Percentiles rank a stretch among this genome's conserved stretches.
phyloP scores from a whole-genome alignment of 2,329 filamentous ascomycete genomes.

The Penicillium concentricum region DNA sequence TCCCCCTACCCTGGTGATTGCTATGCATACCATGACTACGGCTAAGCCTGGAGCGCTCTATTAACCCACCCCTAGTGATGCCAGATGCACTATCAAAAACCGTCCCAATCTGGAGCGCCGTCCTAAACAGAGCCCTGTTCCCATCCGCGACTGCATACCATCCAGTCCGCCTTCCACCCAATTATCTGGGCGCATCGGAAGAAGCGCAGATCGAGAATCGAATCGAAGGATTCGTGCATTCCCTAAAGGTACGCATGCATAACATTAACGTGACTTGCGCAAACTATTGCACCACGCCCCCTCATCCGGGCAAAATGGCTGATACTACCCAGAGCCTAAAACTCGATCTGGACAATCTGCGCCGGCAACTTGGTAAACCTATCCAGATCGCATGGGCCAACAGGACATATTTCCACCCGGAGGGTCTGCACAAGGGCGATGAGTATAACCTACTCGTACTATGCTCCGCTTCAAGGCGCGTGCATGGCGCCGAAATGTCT shows the following conservation, averaged over 20 bases:
- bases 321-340: constrained; percentile 53
- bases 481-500: constrained; percentile 65
- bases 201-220: constrained; percentile 71
- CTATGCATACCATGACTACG: not conserved
- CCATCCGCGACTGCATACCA: constrained; percentile 53
- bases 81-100: constrained; percentile 94
- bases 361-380: constrained; percentile 64
- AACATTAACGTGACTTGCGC: not conserved
- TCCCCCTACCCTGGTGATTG: not conserved
- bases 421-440: constrained; percentile 46
- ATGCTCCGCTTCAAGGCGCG: constrained; percentile 77
- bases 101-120: constrained; percentile 87
- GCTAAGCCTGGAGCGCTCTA: not conserved
- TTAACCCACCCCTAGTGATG: constrained; percentile 58
- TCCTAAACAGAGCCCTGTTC: constrained; percentile 78
- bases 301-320: constrained; percentile 2
- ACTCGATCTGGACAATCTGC: constrained; percentile 57
- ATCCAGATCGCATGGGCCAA: constrained; percentile 79
- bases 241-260: constrained; percentile 42
- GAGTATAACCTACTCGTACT: constrained; percentile 73
- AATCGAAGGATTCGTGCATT: constrained; percentile 57
- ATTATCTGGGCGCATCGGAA: constrained; percentile 71
- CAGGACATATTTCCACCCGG: constrained; percentile 58
- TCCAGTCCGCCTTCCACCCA: constrained; percentile 67
- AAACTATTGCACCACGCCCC: not conserved